Evolutionary conservation across 495 filamentous ascomycete species (phyloP), one percentile per base, ranked within the genome.

Genomic region (Neurospora cerealis): DNA sequence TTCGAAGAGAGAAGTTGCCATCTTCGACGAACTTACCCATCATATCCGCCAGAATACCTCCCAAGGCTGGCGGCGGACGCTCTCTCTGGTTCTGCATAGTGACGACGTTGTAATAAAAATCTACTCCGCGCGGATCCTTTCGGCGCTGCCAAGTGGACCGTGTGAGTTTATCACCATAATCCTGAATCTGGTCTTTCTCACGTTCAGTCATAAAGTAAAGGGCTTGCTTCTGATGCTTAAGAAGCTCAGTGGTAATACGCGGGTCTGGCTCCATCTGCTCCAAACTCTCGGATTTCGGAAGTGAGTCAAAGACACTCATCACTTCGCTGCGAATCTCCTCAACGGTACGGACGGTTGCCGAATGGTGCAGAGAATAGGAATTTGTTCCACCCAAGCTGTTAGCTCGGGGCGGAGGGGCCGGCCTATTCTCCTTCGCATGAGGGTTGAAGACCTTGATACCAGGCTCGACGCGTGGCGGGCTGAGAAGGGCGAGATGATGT

Each of bases 1-100:
- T 10, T 11, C 2, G 38, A 39, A 39, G 2, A 3, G 9, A 9
- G 9, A 11, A 39, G 32, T 34, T 34, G 32, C 32, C 32, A 4
- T 34, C 44, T 46, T 28, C 0, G 4, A 11, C 5, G 11, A 21
- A 62, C 54, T 62, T 62, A 62, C 54, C 96, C 96, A 99, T 99
- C 91, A 97, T 94, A 79, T 99, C 96, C 8, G 96, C 96, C 28
- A 99, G 84, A 39, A 99, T 92, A n/a, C 96, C 96, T 10, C 96
- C 96, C 1, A 91, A 83, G 0, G 89, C 87, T 73, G 94, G 89
- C 0, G 88, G 83, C 1, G 96, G 95, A 75, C 88, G 88, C n/a
- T 87, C 74, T 19, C 83, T 82, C 72, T 89, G 81, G 36, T 90
- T 83, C 10, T 90, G 85, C 5, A 90, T 91, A 66, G 93, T 98